Percentiles rank a stretch among this genome's conserved stretches.
These are phyloP conservation scores for Skeletonema marinoi DNA, from an alignment of 108 stramenopile species.

Conservation along the genomic window DNA sequence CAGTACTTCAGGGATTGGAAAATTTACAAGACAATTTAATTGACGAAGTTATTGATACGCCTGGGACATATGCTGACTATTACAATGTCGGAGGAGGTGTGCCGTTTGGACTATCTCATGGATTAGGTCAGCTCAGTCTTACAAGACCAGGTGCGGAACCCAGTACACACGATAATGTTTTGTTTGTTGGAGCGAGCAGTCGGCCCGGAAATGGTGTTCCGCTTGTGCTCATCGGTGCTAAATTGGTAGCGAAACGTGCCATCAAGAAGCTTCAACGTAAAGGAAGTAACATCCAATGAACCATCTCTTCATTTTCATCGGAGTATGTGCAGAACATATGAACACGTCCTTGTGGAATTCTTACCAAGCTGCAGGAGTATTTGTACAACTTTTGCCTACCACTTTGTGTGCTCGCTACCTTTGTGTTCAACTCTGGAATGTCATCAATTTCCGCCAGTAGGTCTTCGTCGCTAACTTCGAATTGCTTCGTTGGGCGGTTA, in stretches of 20 bases:
- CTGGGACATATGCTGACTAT: constrained; percentile 72
- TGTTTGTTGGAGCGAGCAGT: constrained; percentile 88
- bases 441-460: neutral
- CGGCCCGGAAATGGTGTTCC: constrained; percentile 94
- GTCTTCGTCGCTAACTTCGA: neutral
- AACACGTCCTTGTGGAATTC: neutral
- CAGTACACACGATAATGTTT: constrained; percentile 51
- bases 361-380: neutral
- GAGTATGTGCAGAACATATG: neutral
- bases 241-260: constrained; percentile 58
- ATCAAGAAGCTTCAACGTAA: constrained; percentile 22
- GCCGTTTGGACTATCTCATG: constrained; percentile 83
- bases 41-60: constrained; percentile 79
- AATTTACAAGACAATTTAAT: constrained; percentile 49
- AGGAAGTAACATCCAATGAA: neutral
- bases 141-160: constrained; percentile 59
- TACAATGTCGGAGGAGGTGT: constrained; percentile 79
- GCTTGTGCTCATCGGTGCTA: constrained; percentile 84
- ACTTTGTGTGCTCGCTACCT: neutral
- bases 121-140: constrained; percentile 74
- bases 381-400: neutral
- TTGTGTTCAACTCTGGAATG: neutral
- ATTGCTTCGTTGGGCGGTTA: neutral
- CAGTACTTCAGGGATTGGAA: constrained; percentile 52
- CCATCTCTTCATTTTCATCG: neutral